phyloP scores from a whole-genome alignment of 441 rosid genomes.

The Eruca vesicaria region DNA sequence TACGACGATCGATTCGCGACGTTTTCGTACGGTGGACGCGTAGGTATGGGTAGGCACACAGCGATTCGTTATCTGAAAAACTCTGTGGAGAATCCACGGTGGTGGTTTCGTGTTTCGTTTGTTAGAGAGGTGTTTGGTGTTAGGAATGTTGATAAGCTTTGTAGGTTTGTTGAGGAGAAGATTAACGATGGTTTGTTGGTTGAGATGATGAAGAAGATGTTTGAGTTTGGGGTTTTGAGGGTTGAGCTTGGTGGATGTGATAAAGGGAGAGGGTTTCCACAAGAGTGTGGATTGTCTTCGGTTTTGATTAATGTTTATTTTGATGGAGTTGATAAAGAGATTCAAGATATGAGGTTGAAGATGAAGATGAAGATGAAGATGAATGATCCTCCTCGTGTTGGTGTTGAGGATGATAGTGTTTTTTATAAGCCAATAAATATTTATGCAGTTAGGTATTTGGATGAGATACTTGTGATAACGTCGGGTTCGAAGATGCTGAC shows the following conservation, averaged over 20 bases:
- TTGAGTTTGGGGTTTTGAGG: constrained; percentile 49
- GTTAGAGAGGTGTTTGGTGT: constrained; percentile 36
- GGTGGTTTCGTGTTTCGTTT: constrained; percentile 86
- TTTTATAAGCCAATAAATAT: constrained; percentile 65
- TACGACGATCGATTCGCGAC: constrained; percentile 83
- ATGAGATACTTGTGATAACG: constrained; percentile 73
- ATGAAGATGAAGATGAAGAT: constrained; percentile 50
- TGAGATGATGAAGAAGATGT: constrained; percentile 53
- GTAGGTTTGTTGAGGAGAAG: constrained; percentile 53
- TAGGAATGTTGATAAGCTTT: constrained; percentile 50
- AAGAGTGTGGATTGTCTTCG: constrained; percentile 67
- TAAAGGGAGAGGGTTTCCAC: constrained; percentile 80
- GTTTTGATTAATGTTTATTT: constrained; percentile 71
- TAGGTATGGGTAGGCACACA: constrained; percentile 86
- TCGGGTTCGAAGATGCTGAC: constrained; percentile 72
- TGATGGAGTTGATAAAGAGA: constrained; percentile 59
- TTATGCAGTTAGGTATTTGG: constrained; percentile 77
- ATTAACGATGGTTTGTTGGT: constrained; percentile 54
- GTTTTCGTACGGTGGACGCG: constrained; percentile 81
- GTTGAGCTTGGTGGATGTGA: constrained; percentile 63
- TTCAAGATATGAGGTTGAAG: constrained; percentile 59
- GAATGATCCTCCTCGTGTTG: constrained; percentile 45
- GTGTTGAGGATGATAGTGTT: constrained; percentile 39
- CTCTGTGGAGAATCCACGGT: constrained; percentile 65
- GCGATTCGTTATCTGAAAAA: constrained; percentile 78